A percentile compares a stretch with the other conserved stretches of the same genome.
Evolutionary conservation across 192 early-diverging fungal genomes (phyloP).

Genomic region (Thamnidium elegans): DNA sequence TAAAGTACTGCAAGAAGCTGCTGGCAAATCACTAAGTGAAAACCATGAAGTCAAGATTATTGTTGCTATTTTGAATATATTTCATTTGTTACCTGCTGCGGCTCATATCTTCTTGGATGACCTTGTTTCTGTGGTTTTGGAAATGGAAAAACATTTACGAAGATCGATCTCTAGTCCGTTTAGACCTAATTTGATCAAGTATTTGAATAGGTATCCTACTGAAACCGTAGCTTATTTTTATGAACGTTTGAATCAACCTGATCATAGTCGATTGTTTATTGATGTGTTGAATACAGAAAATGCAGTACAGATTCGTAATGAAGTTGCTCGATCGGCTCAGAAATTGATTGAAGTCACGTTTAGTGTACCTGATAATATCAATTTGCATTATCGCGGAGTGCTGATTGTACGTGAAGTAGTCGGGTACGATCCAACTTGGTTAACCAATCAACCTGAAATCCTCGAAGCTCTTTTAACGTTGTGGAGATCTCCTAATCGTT

Average conservation of each 20-base stretch:
- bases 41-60: constrained; percentile 92
- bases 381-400: constrained; percentile 55
- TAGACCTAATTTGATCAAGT: constrained; percentile 83
- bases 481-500: constrained; percentile 42
- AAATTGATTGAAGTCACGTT: constrained; percentile 52
- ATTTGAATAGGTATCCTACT: constrained; percentile 82
- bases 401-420: constrained; percentile 56
- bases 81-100: constrained; percentile 85
- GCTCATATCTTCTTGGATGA: constrained; percentile 93
- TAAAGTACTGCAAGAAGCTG: constrained; percentile 72
- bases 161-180: constrained; percentile 92
- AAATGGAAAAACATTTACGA: constrained; percentile 79
- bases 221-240: constrained; percentile 87
- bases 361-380: constrained; percentile 26
- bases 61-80: constrained; percentile 91
- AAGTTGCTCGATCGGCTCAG: constrained; percentile 57
- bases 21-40: constrained; percentile 82
- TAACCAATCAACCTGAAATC: constrained; percentile 38
- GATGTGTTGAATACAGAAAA: constrained; percentile 52
- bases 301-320: constrained; percentile 59
- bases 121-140: constrained; percentile 80
- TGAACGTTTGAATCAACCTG: constrained; percentile 58
- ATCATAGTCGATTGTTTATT: constrained; percentile 64
- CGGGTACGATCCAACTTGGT: constrained; percentile 52
- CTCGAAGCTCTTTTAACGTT: constrained; percentile 51